Base-by-base conservation (phyloP, 2,329 filamentous ascomycete genomes). In the Madurella fahalii region DNA sequence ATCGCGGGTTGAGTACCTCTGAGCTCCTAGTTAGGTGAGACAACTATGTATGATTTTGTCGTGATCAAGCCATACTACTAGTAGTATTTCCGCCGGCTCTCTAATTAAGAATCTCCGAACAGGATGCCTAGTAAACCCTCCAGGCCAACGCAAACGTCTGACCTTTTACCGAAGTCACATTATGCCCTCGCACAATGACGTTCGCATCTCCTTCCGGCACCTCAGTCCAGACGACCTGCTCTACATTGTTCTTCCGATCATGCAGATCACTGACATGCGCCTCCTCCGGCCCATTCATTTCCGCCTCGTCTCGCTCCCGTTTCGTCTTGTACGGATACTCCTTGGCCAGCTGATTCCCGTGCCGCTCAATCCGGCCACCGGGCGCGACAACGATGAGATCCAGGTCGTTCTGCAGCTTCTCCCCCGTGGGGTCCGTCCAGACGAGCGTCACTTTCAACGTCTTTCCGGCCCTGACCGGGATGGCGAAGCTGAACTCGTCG, bases 181-280 rank as follows among this genome's bases (percentile, higher is more conserved):
- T 47, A 5, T 47, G 45, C 13, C 30, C 45, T 11, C 45, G n/a
- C 30, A 47, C 45, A 12, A 47, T 13, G 16, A 40, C 45, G 2
- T 12, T 15, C 13, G 37, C 32, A 4, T 40, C 45, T 1, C 45
- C 31, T 5, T 18, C 32, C 15, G 30, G 16, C 31, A 37, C 13
- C 9, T 9, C 34, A 11, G 4, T 9, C 49, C 32, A 46, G 2
- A 52, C 41, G 16, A 45, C 49, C 41, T 52, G 49, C 49, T 45
- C 49, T 12, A 52, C 49, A n/a, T 51, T 51, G 30, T 51, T 51
- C 25, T 32, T 37, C 25, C 40, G 25, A 20, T 51, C 48, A 20
- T 34, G 44, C 25, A 17, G 25, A 25, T 25, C 25, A 7, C 25
- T 25, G 4, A 25, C 25, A 25, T 25, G 25, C 7, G 25, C n/a